Evolutionary conservation across 2,329 filamentous ascomycete species (phyloP), one percentile per base, ranked within the genome.

Genomic region (Plenodomus tracheiphilus): DNA sequence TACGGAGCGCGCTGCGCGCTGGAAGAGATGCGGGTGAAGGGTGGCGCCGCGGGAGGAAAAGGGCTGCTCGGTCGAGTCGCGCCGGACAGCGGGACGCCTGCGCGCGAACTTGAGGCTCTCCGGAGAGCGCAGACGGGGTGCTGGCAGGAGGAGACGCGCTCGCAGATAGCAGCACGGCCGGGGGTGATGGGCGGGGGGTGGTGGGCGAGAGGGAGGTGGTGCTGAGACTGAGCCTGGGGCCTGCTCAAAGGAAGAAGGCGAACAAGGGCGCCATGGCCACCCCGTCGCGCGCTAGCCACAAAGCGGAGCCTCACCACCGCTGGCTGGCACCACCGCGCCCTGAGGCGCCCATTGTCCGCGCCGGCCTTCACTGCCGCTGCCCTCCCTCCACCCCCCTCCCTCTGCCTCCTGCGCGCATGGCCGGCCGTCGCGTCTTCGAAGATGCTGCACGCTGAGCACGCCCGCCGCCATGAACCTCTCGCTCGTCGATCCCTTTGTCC

Each of bases 401-500:
- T 11, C 13, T 13, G 43, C 45, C 42, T 41, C 51, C 51, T 54
- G 56, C 56, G 56, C 52, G 43, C 42, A 56, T 57, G 48, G 51
- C 48, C 41, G 39, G 41, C 43, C 47, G 46, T 39, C 47, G 52
- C 49, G 49, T 49, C 49, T 51, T 44, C 46, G 41, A 63, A 56
- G 54, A 61, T 62, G 57, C 58, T 60, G 53, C 54, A 32, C 37
- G 43, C 36, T 58, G 55, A 59, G 51, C 51, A 42, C 46, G 30
- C 25, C 43, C 19, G 21, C 44, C 49, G 69, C 58, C 56, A 89
- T 89, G 86, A 89, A 89, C 79, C 76, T 89, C 58, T 83, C 86
- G 43, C 80, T 90, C 36, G 80, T 86, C 54, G 87, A 90, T 69
- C 87, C 86, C 19, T 87, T 88, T 65, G 81, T 86, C 58, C 79